phyloP scores from a whole-genome alignment of 2,329 filamentous ascomycete genomes.

The Fusarium sp. region DNA sequence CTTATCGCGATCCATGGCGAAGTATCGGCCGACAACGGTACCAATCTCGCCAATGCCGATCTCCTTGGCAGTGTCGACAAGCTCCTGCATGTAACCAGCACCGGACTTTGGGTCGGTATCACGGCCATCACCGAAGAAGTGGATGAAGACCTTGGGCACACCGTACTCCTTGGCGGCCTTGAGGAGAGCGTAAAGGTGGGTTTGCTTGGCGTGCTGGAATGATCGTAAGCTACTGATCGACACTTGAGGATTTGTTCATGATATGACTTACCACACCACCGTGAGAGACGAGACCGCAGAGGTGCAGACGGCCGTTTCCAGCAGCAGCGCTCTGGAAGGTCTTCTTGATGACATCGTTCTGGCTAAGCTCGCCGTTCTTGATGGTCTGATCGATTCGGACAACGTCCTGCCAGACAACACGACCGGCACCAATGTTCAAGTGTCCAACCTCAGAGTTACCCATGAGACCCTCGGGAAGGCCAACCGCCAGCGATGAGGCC shows the following conservation, averaged over 20 bases:
- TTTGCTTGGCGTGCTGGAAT: conserved; percentile 88
- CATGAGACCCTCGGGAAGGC: conserved; percentile 96
- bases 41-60: conserved; percentile 88
- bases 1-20: conserved; percentile 99
- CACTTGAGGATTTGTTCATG: background rate
- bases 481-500: conserved; percentile 94
- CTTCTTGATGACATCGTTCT: conserved; percentile 79
- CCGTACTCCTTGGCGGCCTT: conserved; percentile 89
- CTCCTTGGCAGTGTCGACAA: conserved; percentile 84
- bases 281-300: conserved; percentile 92
- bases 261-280: conserved; percentile 79
- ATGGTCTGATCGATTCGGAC: conserved; percentile 95
- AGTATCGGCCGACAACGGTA: conserved; percentile 95
- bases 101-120: conserved; percentile 98
- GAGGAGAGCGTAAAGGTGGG: conserved; percentile 88
- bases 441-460: conserved; percentile 99
- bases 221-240: conserved; percentile 24
- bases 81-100: conserved; percentile 85
- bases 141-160: conserved; percentile 93
- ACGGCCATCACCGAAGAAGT: conserved; percentile 98
- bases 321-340: conserved; percentile 84
- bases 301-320: conserved; percentile 90
- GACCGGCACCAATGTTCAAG: conserved; percentile 96
- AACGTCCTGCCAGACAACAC: conserved; percentile 98
- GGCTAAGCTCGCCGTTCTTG: conserved; percentile 83